Evolutionary conservation across 306 rosid genomes (phyloP).

Genomic region (Castanea crenata): DNA sequence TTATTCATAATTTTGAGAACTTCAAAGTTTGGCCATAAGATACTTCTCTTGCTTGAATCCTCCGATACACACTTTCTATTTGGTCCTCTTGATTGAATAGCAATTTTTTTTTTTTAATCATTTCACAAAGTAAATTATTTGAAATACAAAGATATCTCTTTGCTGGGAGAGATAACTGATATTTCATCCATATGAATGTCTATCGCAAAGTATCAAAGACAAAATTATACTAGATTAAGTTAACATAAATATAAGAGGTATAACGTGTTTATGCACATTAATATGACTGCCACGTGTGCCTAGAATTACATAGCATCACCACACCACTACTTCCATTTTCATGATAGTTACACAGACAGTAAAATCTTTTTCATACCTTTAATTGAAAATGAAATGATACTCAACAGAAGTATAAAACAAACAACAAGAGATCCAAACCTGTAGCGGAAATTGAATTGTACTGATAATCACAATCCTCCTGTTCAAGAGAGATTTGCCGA

Average conservation of each 20-base stretch:
- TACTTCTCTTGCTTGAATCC: not conserved
- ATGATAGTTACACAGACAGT: not conserved
- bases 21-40: constrained; percentile 3
- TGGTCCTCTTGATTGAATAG: not conserved
- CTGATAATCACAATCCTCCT: constrained; percentile 88
- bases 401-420: not conserved
- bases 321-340: not conserved
- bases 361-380: not conserved
- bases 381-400: not conserved
- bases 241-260: not conserved
- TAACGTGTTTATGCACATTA: not conserved
- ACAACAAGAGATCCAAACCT: constrained; percentile 48
- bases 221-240: not conserved
- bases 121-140: not conserved
- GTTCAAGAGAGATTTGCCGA: constrained; percentile 76
- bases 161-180: not conserved
- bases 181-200: not conserved
- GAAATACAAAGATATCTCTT: not conserved
- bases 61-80: not conserved
- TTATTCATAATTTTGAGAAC: not conserved
- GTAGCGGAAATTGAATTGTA: constrained; percentile 71
- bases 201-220: not conserved
- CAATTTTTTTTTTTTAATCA: not conserved
- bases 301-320: not conserved
- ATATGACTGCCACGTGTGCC: not conserved